These are phyloP conservation scores for Emergomyces orientalis DNA, from an alignment of 2,329 filamentous ascomycete genomes.

Conservation along the genomic window DNA sequence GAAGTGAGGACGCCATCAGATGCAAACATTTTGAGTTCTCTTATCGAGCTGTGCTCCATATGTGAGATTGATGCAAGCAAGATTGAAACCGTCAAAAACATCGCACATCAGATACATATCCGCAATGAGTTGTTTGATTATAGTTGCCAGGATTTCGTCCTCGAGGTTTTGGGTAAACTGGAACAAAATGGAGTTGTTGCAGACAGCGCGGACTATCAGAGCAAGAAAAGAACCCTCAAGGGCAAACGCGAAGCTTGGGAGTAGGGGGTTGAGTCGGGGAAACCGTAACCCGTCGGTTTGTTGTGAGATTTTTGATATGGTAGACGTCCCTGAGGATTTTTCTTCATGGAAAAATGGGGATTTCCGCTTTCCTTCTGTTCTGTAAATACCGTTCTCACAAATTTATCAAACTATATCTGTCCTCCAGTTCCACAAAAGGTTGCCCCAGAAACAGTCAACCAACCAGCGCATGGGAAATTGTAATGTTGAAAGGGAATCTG, in stretches of 20 bases:
- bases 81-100: slow-evolving; percentile 11
- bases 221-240: not conserved
- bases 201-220: not conserved
- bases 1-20: not conserved
- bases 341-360: too few species aligned
- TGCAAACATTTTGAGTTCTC: not conserved
- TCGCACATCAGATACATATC: slow-evolving; percentile 12
- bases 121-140: slow-evolving; percentile 18
- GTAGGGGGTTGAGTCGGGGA: not conserved
- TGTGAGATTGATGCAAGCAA: not conserved
- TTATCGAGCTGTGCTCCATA: not conserved
- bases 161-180: slow-evolving; percentile 18
- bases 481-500: too few species aligned
- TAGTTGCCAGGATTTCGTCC: slow-evolving; percentile 21
- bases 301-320: too few species aligned
- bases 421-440: too few species aligned
- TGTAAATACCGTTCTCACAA: too few species aligned
- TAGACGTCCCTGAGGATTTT: too few species aligned
- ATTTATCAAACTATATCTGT: too few species aligned
- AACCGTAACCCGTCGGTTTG: too few species aligned
- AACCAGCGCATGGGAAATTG: too few species aligned
- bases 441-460: too few species aligned
- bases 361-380: too few species aligned
- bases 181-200: slow-evolving; percentile 12
- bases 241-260: slow-evolving; percentile 9